phyloP scores from a whole-genome alignment of 1,139 yeast species.

The Debaryomyces psychrophilus region DNA sequence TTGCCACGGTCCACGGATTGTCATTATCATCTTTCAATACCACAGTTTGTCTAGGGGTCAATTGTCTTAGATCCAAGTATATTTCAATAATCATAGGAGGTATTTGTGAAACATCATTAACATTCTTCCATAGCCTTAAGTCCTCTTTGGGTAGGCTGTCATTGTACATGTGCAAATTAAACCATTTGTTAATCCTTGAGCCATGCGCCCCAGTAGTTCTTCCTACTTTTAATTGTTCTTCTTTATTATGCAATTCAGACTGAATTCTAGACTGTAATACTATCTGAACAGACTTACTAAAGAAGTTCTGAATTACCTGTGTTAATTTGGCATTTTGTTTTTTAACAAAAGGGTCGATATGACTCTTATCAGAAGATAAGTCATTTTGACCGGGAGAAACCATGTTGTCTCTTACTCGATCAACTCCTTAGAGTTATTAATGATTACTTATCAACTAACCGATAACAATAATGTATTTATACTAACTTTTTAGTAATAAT shows the following conservation, averaged over 20 bases:
- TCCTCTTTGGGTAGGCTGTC: slow-evolving; percentile 58
- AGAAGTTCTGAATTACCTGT: slow-evolving; percentile 66
- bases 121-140: slow-evolving; percentile 59
- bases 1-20: slow-evolving; percentile 47
- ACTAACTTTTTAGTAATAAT: slow-evolving; percentile 1
- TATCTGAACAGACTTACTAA: slow-evolving; percentile 69
- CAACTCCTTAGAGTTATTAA: slow-evolving; percentile 1
- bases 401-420: slow-evolving; percentile 9
- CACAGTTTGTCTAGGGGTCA: slow-evolving; percentile 64
- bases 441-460: neutral
- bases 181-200: slow-evolving; percentile 58
- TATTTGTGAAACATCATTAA: slow-evolving; percentile 41
- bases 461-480: neutral
- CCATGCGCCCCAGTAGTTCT: slow-evolving; percentile 14
- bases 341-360: slow-evolving; percentile 26
- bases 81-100: slow-evolving; percentile 90
- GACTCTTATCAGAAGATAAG: slow-evolving; percentile 15
- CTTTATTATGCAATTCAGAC: slow-evolving; percentile 14
- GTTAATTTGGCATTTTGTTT: slow-evolving; percentile 39
- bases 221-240: slow-evolving; percentile 9
- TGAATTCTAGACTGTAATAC: slow-evolving; percentile 27
- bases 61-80: slow-evolving; percentile 67
- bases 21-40: slow-evolving; percentile 54
- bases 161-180: slow-evolving; percentile 59
- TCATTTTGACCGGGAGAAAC: slow-evolving; percentile 13